Evolutionary conservation across 305 asterid species (phyloP).

Genomic region (Withania somnifera): DNA sequence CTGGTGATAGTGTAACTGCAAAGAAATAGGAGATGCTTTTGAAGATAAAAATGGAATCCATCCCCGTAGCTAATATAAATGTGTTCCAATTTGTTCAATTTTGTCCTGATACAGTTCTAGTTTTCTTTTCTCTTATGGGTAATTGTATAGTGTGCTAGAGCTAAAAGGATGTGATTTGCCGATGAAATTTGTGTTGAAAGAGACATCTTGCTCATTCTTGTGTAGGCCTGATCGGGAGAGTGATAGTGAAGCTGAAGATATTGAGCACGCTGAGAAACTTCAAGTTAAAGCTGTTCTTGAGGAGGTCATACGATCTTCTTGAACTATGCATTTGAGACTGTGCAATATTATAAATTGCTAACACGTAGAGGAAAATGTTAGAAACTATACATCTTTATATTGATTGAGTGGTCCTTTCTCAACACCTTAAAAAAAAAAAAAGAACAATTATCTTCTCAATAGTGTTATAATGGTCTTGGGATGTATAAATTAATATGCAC

Average conservation of each 20-base stretch:
- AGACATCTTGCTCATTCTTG: slow-evolving; percentile 6
- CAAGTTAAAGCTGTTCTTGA: slow-evolving; percentile 99
- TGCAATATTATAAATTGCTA: neutral
- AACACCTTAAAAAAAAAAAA: no score
- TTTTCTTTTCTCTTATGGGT: neutral
- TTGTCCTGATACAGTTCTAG: neutral
- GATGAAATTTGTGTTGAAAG: slow-evolving; percentile 2
- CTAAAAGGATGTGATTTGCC: neutral
- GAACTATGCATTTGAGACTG: neutral
- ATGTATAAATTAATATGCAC: neutral
- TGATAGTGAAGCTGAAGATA: slow-evolving; percentile 96
- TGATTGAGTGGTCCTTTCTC: no score
- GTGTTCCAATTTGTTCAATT: neutral
- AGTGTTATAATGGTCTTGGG: neutral
- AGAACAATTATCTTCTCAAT: no score
- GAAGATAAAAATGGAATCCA: no score
- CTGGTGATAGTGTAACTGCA: no score
- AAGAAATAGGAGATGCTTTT: no score
- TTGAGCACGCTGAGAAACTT: slow-evolving; percentile 98
- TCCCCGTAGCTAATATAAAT: no score
- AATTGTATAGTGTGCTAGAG: neutral
- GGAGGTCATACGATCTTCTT: slow-evolving; percentile 52
- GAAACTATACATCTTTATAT: no score
- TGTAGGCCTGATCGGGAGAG: slow-evolving; percentile 82
- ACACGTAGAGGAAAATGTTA: neutral